These are phyloP conservation scores for Chenopodium quinoa DNA, from an alignment of 148 eudicot genomes.

Conservation along the genomic window DNA sequence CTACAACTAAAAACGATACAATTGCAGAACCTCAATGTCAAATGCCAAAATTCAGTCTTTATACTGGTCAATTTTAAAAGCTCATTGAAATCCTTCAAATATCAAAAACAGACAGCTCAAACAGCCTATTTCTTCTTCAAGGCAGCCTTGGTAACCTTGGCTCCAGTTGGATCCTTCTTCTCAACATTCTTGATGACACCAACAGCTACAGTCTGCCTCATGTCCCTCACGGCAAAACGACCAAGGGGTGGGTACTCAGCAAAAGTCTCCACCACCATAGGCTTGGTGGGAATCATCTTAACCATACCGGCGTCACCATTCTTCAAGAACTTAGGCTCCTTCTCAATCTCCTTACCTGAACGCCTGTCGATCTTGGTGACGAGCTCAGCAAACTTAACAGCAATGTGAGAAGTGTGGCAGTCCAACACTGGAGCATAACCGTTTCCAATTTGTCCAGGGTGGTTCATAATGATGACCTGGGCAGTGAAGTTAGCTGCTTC, in stretches of 20 bases:
- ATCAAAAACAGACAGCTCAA: neutral
- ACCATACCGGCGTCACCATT: slow-evolving; percentile 41
- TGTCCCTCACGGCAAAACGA: slow-evolving; percentile 43
- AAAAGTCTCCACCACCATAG: slow-evolving; percentile 46
- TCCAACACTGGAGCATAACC: slow-evolving; percentile 41
- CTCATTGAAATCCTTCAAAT: neutral
- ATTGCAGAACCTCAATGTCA: neutral
- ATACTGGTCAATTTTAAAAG: neutral
- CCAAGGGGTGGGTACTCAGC: slow-evolving; percentile 40
- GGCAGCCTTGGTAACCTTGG: slow-evolving; percentile 47
- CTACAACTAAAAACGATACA: neutral
- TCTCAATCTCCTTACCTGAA: slow-evolving; percentile 43
- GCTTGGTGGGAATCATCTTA: slow-evolving; percentile 47
- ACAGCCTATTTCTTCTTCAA: slow-evolving; percentile 33
- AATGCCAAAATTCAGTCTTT: neutral
- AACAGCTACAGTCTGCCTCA: slow-evolving; percentile 46
- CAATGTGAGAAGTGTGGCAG: slow-evolving; percentile 47
- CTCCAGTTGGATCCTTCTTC: slow-evolving; percentile 43
- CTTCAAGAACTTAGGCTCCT: slow-evolving; percentile 48
- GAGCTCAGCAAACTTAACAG: slow-evolving; percentile 40
- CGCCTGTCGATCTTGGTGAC: slow-evolving; percentile 45
- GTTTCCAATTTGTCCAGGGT: slow-evolving; percentile 42
- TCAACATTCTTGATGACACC: slow-evolving; percentile 44
- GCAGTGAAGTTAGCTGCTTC: slow-evolving; percentile 37
- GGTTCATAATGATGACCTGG: slow-evolving; percentile 50